Evolutionary conservation across 768 basidiomycete species (phyloP).

Genomic region (Panaeolus papilionaceus): DNA sequence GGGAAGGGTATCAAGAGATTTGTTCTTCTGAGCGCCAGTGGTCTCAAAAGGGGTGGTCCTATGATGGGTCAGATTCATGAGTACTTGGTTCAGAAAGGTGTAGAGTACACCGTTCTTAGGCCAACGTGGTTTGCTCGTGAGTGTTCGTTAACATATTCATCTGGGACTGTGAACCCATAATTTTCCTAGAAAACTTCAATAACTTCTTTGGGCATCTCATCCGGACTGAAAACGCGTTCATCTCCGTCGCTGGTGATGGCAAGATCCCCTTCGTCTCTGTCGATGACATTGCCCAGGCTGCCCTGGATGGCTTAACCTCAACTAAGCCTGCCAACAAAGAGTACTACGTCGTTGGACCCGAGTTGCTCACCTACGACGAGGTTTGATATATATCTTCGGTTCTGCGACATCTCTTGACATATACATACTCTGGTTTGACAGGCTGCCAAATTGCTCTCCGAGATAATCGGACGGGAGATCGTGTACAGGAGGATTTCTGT

Average conservation of each 20-base stretch:
- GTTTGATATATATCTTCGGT: constrained; percentile 21
- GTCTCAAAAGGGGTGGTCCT: neutral
- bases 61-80: constrained; percentile 14
- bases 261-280: constrained; percentile 31
- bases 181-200: neutral
- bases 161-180: neutral
- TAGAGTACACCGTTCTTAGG: constrained; percentile 31
- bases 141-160: neutral
- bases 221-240: constrained; percentile 21
- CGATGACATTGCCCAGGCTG: constrained; percentile 33
- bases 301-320: constrained; percentile 29
- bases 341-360: constrained; percentile 34
- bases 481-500: constrained; percentile 26
- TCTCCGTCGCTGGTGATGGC: constrained; percentile 29
- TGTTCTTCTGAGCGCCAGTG: constrained; percentile 26
- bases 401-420: constrained; percentile 13
- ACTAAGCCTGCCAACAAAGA: constrained; percentile 27
- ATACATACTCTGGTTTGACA: neutral
- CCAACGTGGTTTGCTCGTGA: constrained; percentile 32
- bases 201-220: constrained; percentile 11
- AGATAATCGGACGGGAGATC: constrained; percentile 31
- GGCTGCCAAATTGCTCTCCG: neutral
- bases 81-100: constrained; percentile 14
- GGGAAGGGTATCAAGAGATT: constrained; percentile 33
- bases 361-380: constrained; percentile 35